Conservation (phyloP, 176 grass and related monocot genomes). For the Rhynchospora pubera region DNA sequence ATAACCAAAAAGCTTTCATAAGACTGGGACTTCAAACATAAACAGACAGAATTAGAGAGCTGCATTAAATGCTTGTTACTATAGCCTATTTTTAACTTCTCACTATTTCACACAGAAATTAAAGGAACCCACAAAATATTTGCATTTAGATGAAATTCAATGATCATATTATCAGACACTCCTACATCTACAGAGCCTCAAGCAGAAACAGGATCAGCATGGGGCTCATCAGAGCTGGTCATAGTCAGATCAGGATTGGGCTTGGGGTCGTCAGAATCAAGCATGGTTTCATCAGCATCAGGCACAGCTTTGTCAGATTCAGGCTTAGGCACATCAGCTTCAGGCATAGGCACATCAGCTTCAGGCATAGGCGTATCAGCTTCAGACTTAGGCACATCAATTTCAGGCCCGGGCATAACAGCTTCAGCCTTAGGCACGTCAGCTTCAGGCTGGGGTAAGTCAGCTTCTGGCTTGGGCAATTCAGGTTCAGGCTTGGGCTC, state of each 20-base stretch:
- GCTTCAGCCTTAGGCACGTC: too few species aligned
- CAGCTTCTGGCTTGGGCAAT: not conserved
- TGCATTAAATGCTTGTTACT: too few species aligned
- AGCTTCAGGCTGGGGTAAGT: not conserved
- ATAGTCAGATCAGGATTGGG: not conserved
- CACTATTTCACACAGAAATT: not conserved
- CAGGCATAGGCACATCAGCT: slow-evolving; percentile 37
- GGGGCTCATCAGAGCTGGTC: not conserved
- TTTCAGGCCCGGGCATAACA: slow-evolving; percentile 31
- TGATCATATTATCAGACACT: not conserved
- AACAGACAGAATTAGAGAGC: not conserved
- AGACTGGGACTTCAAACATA: not conserved
- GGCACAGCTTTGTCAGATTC: not conserved
- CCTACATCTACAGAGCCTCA: not conserved
- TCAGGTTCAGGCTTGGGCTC: slow-evolving; percentile 23
- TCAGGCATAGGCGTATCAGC: not conserved
- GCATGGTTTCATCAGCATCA: slow-evolving; percentile 7
- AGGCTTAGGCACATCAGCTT: not conserved
- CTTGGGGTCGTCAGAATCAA: not conserved
- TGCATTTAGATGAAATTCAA: not conserved
- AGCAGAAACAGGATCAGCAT: not conserved
- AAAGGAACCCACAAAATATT: not conserved
- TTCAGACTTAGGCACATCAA: not conserved
- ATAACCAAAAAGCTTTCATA: not conserved
- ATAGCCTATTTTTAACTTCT: not conserved